Evolutionary conservation across 352 stramenopile species (phyloP).

Genomic region (Peronospora tabacina): DNA sequence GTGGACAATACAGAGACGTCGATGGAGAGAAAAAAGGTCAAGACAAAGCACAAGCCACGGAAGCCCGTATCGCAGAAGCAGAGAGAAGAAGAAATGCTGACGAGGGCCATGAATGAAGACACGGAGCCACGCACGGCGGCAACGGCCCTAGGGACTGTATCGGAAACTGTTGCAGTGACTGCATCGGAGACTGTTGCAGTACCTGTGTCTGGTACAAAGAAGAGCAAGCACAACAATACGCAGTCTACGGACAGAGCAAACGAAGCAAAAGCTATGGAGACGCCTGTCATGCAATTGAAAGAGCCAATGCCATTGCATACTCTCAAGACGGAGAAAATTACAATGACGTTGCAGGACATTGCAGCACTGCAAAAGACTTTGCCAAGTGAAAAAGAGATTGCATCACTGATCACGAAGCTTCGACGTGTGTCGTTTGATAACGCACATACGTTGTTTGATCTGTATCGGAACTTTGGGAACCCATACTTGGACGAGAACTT

Average conservation of each 20-base stretch:
- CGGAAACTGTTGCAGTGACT: neutral
- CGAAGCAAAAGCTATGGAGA: slow-evolving; percentile 1
- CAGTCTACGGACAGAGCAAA: neutral
- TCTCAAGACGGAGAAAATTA: slow-evolving; percentile 54
- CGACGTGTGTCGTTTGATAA: slow-evolving; percentile 66
- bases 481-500: slow-evolving; percentile 79
- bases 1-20: slow-evolving; percentile 6
- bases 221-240: slow-evolving; percentile 9
- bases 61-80: slow-evolving; percentile 28
- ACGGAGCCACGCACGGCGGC: slow-evolving; percentile 5
- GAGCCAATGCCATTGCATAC: slow-evolving; percentile 31
- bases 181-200: too few species aligned
- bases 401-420: slow-evolving; percentile 45
- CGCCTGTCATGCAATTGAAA: slow-evolving; percentile 15
- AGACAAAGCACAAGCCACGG: slow-evolving; percentile 9
- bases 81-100: slow-evolving; percentile 33
- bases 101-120: slow-evolving; percentile 17
- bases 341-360: slow-evolving; percentile 66
- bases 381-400: slow-evolving; percentile 59
- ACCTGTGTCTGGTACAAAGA: slow-evolving; percentile 1
- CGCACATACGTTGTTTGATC: slow-evolving; percentile 70
- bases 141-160: neutral
- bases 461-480: slow-evolving; percentile 84
- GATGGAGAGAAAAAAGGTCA: slow-evolving; percentile 6
- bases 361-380: slow-evolving; percentile 65